Evolutionary conservation across 257 asterid species (phyloP), one percentile per base, ranked within the genome.

Genomic region (Paulownia fortunei): DNA sequence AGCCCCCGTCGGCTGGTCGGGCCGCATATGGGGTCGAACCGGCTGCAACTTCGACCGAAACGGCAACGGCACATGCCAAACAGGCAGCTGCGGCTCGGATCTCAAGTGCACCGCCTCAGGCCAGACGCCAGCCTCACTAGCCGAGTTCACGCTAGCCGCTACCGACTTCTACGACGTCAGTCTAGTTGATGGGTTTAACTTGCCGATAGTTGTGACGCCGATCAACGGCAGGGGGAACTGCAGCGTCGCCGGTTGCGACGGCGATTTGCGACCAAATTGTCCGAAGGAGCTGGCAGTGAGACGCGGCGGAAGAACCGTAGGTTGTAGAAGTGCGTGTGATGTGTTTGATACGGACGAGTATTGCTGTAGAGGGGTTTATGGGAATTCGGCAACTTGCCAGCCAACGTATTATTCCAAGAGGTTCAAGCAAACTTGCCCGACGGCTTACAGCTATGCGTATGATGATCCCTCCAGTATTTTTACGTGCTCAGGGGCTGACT

Each of bases 21-120:
- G 99, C 30, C 86, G 99, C 61, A 93, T 95, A 8, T 95, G 99
- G 99, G 98, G 63, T 18, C 89, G 99, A 74, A 88, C 98, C 11
- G 97, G 94, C 10, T 95, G 99, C 90, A 93, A 79, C 75, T 95
- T 93, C 72, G 97, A 95, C 82, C 56, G 69, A 6, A 76, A 47
- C 61, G 99, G 96, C 70, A 91, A 88, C 71, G 99, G 98, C 4
- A 55, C 88, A 0, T 95, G 99, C 76, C 89, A 87, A 42, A 95
- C 93, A 1, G 99, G 96, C 16, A 82, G 82, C 61, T 95, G 99
- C 39, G 97, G 99, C 27, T 54, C 94, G 10, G 19, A 87, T 56
- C 82, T 87, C 63, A 91, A 87, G 69, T 94, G 98, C 81, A n/a
- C 44, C 0, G 93, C 80, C 3, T 79, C 98, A 0, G 99, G 97